Conservation (phyloP, 768 basidiomycete genomes). For the Suillus cothurnatus region DNA sequence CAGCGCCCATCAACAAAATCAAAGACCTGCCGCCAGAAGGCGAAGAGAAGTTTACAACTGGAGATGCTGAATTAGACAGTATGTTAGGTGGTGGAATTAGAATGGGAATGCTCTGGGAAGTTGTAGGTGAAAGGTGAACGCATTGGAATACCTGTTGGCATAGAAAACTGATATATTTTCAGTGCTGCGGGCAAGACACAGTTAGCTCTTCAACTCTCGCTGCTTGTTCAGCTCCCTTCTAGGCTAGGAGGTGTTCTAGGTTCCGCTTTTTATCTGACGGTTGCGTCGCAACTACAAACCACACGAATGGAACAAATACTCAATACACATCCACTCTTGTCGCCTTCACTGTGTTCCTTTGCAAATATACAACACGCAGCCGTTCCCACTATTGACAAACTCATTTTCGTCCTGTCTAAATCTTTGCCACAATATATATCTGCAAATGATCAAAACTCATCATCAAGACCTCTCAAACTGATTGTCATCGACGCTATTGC, state of each 20-base stretch:
- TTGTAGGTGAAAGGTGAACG: conserved; percentile 84
- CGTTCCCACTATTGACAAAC: conserved; percentile 52
- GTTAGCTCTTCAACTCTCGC: conserved; percentile 79
- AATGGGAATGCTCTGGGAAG: conserved; percentile 83
- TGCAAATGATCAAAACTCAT: conserved; percentile 28
- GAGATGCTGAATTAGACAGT: conserved; percentile 68
- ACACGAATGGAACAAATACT: conserved; percentile 67
- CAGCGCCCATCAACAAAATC: conserved; percentile 43
- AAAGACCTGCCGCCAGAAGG: conserved; percentile 36
- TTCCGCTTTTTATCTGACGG: conserved; percentile 77
- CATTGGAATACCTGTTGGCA: conserved; percentile 5
- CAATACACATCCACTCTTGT: conserved; percentile 50
- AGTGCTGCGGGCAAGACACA: conserved; percentile 97
- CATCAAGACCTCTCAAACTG: conserved; percentile 65
- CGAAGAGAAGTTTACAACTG: conserved; percentile 65
- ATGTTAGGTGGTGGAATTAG: conserved; percentile 79
- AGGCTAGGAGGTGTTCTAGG: conserved; percentile 61
- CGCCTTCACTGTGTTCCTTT: conserved; percentile 46
- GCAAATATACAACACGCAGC: conserved; percentile 64
- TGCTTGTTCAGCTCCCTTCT: conserved; percentile 72
- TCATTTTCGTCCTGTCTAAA: conserved; percentile 57
- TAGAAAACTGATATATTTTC: conserved; percentile 13
- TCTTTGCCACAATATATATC: conserved; percentile 56
- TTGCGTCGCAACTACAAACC: conserved; percentile 70
- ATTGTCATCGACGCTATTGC: conserved; percentile 88